A percentile compares a stretch with the other conserved stretches of the same genome.
Evolutionary conservation across 2,329 filamentous ascomycete genomes (phyloP).

Genomic region (Fusarium sp.): DNA sequence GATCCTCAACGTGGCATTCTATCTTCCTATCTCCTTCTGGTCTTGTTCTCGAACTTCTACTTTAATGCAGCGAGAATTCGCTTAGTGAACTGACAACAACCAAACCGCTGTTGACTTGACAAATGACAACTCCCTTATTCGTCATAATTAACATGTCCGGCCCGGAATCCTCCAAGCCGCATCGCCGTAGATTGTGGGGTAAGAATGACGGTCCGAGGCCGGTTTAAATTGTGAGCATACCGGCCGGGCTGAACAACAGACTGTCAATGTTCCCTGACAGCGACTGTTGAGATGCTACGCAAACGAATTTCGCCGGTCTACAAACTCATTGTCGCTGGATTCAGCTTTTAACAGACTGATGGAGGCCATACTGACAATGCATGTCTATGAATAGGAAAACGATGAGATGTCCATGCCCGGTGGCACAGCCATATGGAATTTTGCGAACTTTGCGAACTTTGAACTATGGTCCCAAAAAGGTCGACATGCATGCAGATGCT

Average conservation of each 20-base stretch:
- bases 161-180: background rate
- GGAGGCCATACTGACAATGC: background rate
- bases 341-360: background rate
- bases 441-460: too few relatives aligned
- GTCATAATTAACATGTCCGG: background rate
- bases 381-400: background rate
- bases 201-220: background rate
- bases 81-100: background rate
- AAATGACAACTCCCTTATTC: background rate
- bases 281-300: background rate
- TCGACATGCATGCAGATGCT: background rate
- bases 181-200: background rate
- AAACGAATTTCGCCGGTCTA: background rate
- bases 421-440: background rate
- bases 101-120: background rate
- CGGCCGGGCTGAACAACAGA: background rate
- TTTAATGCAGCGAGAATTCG: background rate
- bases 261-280: background rate
- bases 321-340: rapidly evolving
- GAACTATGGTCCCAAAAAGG: background rate
- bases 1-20: background rate
- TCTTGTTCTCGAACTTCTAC: background rate
- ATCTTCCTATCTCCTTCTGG: background rate
- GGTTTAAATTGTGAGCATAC: background rate
- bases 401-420: background rate